Conservation (phyloP, 164 flowering plant genomes). For the Aristolochia fimbriata region DNA sequence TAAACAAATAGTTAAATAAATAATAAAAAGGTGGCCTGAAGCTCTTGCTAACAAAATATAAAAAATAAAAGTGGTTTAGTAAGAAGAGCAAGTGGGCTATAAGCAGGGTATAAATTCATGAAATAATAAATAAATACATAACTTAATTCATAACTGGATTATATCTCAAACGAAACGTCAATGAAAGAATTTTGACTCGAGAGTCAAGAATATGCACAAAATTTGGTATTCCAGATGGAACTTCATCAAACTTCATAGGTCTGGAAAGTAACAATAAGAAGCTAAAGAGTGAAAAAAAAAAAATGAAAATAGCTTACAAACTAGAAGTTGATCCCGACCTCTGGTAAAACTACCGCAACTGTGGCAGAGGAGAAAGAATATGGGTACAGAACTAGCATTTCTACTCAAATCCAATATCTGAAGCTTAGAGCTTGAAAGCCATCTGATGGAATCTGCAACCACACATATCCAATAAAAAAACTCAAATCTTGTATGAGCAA, state of each 20-base stretch:
- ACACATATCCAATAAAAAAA: conserved; percentile 2
- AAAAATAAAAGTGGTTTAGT: too few species aligned
- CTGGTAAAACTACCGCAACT: conserved; percentile 76
- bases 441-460: conserved; percentile 64
- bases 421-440: conserved; percentile 61
- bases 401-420: conserved; percentile 91
- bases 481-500: too few species aligned
- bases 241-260: conserved; percentile 51
- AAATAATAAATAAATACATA: too few species aligned
- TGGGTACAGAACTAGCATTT: conserved; percentile 46
- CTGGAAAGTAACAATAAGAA: conserved; percentile 26
- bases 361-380: conserved; percentile 51
- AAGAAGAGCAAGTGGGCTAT: too few species aligned
- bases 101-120: too few species aligned
- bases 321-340: conserved; percentile 33
- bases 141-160: too few species aligned
- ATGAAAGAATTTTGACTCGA: conserved; percentile 78
- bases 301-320: not conserved
- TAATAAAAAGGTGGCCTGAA: too few species aligned
- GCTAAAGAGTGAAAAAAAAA: not conserved
- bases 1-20: too few species aligned
- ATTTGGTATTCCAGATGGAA: conserved; percentile 51
- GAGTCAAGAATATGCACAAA: conserved; percentile 68
- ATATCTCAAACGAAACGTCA: conserved; percentile 64
- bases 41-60: too few species aligned